Evolutionary conservation across 1,284 basidiomycete species (phyloP).

Genomic region (Singerocomus inundabilis): DNA sequence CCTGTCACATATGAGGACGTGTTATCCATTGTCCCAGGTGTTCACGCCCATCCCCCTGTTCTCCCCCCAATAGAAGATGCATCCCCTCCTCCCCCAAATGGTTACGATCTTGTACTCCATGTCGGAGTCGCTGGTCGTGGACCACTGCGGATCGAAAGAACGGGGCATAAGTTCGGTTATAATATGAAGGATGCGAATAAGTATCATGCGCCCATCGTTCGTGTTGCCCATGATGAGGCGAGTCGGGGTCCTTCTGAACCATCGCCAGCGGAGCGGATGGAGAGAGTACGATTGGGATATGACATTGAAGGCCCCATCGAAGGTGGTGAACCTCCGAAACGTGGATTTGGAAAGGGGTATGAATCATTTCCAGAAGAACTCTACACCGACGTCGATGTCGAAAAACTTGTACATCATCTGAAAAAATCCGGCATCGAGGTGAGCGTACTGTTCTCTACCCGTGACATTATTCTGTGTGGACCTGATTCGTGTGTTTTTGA

Average conservation of each 20-base stretch:
- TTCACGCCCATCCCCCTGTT: constrained; percentile 61
- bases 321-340: constrained; percentile 37
- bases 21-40: constrained; percentile 51
- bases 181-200: constrained; percentile 66
- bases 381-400: constrained; percentile 46
- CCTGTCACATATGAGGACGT: constrained; percentile 66
- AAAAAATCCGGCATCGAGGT: constrained; percentile 60
- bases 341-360: constrained; percentile 53
- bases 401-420: constrained; percentile 53
- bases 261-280: constrained; percentile 38
- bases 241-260: constrained; percentile 24
- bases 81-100: constrained; percentile 45
- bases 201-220: constrained; percentile 54
- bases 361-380: constrained; percentile 47
- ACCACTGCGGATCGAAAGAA: constrained; percentile 60
- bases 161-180: constrained; percentile 70
- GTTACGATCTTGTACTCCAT: constrained; percentile 76
- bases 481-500: constrained; percentile 5
- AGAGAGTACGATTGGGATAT: constrained; percentile 32
- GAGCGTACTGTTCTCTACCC: constrained; percentile 18
- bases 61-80: constrained; percentile 43
- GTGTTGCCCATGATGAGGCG: constrained; percentile 32
- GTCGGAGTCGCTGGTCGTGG: constrained; percentile 68
- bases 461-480: neutral
- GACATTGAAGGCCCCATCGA: constrained; percentile 26